These are phyloP conservation scores for Basidiobolus meristosporus DNA, from an alignment of 371 early-diverging fungal species.

Conservation along the genomic window DNA sequence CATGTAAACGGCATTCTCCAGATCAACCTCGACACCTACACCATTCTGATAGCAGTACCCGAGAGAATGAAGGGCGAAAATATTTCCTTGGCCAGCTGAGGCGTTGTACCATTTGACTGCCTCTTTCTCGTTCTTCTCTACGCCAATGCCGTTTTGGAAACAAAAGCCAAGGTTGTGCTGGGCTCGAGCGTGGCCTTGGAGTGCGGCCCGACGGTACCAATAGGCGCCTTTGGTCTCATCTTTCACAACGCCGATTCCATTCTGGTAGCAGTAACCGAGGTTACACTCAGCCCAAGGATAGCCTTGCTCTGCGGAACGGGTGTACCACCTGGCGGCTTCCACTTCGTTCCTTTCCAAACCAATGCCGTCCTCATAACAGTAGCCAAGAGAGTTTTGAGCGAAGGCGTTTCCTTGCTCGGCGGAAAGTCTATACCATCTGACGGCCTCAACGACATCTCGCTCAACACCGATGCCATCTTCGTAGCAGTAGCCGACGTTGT, in stretches of 20 bases:
- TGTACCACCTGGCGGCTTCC: slow-evolving; percentile 49
- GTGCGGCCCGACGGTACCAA: slow-evolving; percentile 54
- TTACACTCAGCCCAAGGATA: slow-evolving; percentile 65
- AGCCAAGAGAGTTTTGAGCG: slow-evolving; percentile 61
- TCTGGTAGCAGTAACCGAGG: slow-evolving; percentile 52
- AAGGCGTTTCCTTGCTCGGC: slow-evolving; percentile 29
- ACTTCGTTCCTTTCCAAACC: slow-evolving; percentile 34
- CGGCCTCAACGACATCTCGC: slow-evolving; percentile 27
- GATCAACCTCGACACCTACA: slow-evolving; percentile 40
- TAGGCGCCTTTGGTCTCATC: slow-evolving; percentile 27
- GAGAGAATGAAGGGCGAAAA: slow-evolving; percentile 62
- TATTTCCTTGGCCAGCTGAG: slow-evolving; percentile 56
- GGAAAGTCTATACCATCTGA: slow-evolving; percentile 21
- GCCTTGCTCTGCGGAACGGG: slow-evolving; percentile 37
- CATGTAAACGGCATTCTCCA: slow-evolving; percentile 45
- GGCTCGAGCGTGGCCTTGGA: slow-evolving; percentile 53
- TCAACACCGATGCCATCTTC: slow-evolving; percentile 60
- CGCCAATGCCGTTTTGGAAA: slow-evolving; percentile 64
- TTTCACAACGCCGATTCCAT: slow-evolving; percentile 41
- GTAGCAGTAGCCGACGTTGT: slow-evolving; percentile 66
- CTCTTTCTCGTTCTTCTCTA: slow-evolving; percentile 26
- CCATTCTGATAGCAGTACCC: slow-evolving; percentile 87
- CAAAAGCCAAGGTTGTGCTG: slow-evolving; percentile 66
- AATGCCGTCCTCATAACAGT: slow-evolving; percentile 58
- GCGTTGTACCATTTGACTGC: slow-evolving; percentile 53